Conservation (phyloP, 371 early-diverging fungal species). For the Nematocida sp. region DNA sequence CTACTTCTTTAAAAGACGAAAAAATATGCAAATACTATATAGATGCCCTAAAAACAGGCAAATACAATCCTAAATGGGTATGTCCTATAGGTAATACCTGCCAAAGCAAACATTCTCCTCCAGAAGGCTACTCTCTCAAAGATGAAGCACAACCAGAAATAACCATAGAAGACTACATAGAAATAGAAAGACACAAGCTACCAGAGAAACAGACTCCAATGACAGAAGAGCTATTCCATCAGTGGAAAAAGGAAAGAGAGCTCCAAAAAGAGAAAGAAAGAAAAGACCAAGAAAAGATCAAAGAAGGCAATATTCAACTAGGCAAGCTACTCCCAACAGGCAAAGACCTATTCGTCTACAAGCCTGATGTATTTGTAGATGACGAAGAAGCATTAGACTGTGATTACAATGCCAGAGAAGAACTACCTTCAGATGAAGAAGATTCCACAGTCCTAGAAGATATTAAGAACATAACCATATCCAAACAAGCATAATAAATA, state of each 20-base stretch:
- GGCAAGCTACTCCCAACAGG: conserved; percentile 66
- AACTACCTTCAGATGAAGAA: conserved; percentile 44
- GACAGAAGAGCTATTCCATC: conserved; percentile 79
- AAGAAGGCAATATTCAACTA: conserved; percentile 63
- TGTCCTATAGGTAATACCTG: conserved; percentile 79
- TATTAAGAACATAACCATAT: background rate
- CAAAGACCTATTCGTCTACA: conserved; percentile 88
- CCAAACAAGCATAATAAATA: too few relatives aligned
- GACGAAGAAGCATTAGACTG: conserved; percentile 68
- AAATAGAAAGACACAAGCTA: conserved; percentile 76
- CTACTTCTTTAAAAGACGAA: conserved; percentile 66
- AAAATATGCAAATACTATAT: conserved; percentile 87
- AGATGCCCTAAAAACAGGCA: conserved; percentile 87
- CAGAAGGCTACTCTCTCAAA: conserved; percentile 81
- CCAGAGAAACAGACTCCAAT: conserved; percentile 85
- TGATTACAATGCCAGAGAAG: conserved; percentile 61
- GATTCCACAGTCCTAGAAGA: conserved; percentile 1
- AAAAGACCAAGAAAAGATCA: conserved; percentile 77
- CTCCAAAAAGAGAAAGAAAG: conserved; percentile 71
- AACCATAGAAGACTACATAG: conserved; percentile 56
- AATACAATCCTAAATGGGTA: conserved; percentile 96
- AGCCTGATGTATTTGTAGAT: conserved; percentile 75
- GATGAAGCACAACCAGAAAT: conserved; percentile 53
- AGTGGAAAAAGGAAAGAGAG: conserved; percentile 74
- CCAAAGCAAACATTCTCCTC: conserved; percentile 88